Percentiles rank a stretch among this genome's conserved stretches.
These are phyloP conservation scores for Purpureocillium lavendulum DNA, from an alignment of 2,329 filamentous ascomycete species.

Conservation along the genomic window DNA sequence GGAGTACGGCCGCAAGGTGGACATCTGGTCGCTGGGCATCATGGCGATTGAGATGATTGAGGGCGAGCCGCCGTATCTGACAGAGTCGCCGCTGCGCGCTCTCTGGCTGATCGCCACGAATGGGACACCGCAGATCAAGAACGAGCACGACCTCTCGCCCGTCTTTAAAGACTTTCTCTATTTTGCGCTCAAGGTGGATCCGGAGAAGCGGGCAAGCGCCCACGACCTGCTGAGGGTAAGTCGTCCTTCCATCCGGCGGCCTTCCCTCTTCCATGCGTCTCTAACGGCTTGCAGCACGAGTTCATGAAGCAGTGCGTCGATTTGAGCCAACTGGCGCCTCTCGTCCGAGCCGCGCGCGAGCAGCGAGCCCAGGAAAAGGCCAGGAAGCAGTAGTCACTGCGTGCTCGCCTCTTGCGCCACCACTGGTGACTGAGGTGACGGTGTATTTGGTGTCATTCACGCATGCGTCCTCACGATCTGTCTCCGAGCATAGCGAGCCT, in stretches of 20 bases:
- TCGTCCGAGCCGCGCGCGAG: conserved; percentile 78
- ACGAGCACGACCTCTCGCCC: conserved; percentile 71
- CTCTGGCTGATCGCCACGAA: conserved; percentile 96
- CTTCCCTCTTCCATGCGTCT: neutral
- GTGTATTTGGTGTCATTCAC: neutral
- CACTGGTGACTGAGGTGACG: too few relatives aligned
- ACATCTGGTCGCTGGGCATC: conserved; percentile 97
- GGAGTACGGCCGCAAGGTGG: conserved; percentile 96
- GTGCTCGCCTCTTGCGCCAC: neutral
- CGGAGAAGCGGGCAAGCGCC: conserved; percentile 91
- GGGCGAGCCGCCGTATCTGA: conserved; percentile 93
- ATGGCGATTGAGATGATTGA: conserved; percentile 99
- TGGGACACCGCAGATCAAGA: conserved; percentile 90
- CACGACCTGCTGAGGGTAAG: conserved; percentile 87
- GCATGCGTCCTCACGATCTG: too few relatives aligned
- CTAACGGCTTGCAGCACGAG: conserved; percentile 50
- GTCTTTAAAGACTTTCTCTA: conserved; percentile 88
- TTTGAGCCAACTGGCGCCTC: conserved; percentile 68
- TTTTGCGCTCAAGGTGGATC: conserved; percentile 92
- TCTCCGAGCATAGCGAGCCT: too few relatives aligned
- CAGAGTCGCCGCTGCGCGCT: conserved; percentile 85
- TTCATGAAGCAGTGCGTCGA: conserved; percentile 74
- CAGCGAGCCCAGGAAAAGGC: conserved; percentile 81
- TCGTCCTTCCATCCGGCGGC: conserved; percentile 5
- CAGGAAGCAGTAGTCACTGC: conserved; percentile 40